These are phyloP conservation scores for Dentipellis fragilis DNA, from an alignment of 768 basidiomycete genomes.

Conservation along the genomic window DNA sequence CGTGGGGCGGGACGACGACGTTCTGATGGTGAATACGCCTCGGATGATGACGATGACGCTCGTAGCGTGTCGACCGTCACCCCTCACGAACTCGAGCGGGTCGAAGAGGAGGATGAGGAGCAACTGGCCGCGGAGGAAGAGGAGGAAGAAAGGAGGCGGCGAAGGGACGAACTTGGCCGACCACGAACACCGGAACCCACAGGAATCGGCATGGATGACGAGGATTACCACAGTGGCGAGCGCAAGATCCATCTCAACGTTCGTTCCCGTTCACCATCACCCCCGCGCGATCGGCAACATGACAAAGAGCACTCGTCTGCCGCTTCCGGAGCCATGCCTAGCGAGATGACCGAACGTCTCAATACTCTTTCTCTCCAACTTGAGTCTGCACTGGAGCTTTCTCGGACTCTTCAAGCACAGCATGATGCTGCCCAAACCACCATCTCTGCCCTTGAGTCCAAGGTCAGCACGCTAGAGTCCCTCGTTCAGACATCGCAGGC, in stretches of 20 bases:
- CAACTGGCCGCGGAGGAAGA: slow-evolving; percentile 31
- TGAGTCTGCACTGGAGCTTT: slow-evolving; percentile 63
- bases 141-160: slow-evolving; percentile 36
- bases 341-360: slow-evolving; percentile 56
- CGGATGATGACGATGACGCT: slow-evolving; percentile 42
- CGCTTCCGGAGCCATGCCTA: slow-evolving; percentile 26
- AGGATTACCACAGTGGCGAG: slow-evolving; percentile 21
- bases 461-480: slow-evolving; percentile 59
- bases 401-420: slow-evolving; percentile 63
- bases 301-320: not conserved
- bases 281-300: not conserved
- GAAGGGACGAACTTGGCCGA: slow-evolving; percentile 50
- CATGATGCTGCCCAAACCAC: slow-evolving; percentile 70
- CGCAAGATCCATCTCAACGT: slow-evolving; percentile 22
- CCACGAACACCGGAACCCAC: slow-evolving; percentile 79
- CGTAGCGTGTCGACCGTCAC: slow-evolving; percentile 64
- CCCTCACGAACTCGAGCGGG: slow-evolving; percentile 58
- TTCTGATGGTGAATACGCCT: slow-evolving; percentile 13
- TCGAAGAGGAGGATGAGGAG: slow-evolving; percentile 70
- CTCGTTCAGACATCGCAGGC: slow-evolving; percentile 42
- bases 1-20: slow-evolving; percentile 17
- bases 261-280: slow-evolving; percentile 16
- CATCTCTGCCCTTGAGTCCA: slow-evolving; percentile 57
- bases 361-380: slow-evolving; percentile 59
- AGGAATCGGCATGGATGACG: slow-evolving; percentile 39